phyloP scores from a whole-genome alignment of 805 yeast genomes.

The Yarrowia sp. region DNA sequence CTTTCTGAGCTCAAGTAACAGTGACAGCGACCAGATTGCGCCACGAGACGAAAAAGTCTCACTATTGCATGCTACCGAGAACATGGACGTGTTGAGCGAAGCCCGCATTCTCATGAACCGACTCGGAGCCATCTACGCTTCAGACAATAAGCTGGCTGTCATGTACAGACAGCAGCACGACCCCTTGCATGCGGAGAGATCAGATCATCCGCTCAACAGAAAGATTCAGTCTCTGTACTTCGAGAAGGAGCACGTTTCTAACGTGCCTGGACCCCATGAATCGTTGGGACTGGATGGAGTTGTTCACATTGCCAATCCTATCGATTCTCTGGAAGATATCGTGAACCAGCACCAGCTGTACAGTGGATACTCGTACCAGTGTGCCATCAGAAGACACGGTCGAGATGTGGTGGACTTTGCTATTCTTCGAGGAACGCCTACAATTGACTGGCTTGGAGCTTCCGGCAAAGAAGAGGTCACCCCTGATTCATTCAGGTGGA shows the following conservation, averaged over 20 bases:
- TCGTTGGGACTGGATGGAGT: slow-evolving; percentile 17
- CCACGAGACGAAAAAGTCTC: slow-evolving; percentile 16
- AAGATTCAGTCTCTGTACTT: slow-evolving; percentile 32
- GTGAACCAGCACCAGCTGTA: slow-evolving; percentile 33
- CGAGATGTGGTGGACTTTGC: slow-evolving; percentile 24
- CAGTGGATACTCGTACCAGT: background rate
- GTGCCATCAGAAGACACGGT: slow-evolving; percentile 17
- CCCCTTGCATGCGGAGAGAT: slow-evolving; percentile 11
- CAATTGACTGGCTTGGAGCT: slow-evolving; percentile 21
- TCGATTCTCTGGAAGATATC: slow-evolving; percentile 22
- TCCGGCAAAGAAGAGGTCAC: slow-evolving; percentile 9
- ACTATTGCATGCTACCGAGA: slow-evolving; percentile 9
- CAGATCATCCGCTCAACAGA: slow-evolving; percentile 21
- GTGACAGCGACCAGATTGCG: slow-evolving; percentile 12
- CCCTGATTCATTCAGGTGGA: slow-evolving; percentile 1
- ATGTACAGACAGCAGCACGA: slow-evolving; percentile 27
- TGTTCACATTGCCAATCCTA: slow-evolving; percentile 3
- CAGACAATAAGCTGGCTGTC: slow-evolving; percentile 7
- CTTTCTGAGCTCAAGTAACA: background rate
- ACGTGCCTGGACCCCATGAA: slow-evolving; percentile 16
- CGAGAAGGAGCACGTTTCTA: slow-evolving; percentile 20
- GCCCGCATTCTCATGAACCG: slow-evolving; percentile 34
- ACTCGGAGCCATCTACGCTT: slow-evolving; percentile 37
- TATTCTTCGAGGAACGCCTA: slow-evolving; percentile 20
- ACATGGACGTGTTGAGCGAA: slow-evolving; percentile 17